Evolutionary conservation across 306 rosid species (phyloP).

Genomic region (Hippophae gyantsensis): DNA sequence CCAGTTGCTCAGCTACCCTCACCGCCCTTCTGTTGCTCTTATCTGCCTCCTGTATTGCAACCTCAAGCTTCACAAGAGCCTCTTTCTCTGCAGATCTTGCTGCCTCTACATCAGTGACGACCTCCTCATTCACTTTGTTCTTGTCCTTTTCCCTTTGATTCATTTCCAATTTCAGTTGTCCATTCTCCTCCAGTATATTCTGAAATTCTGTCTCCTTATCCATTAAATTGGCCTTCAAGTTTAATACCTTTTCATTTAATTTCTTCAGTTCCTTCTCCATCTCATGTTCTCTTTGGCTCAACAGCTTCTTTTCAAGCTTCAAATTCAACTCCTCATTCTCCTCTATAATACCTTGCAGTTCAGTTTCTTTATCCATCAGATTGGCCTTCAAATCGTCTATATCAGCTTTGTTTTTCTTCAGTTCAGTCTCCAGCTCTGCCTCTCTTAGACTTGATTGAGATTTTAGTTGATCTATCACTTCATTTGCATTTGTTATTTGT

Average conservation of each 20-base stretch:
- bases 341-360: conserved; percentile 72
- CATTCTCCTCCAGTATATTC: conserved; percentile 71
- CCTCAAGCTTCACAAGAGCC: conserved; percentile 55
- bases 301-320: conserved; percentile 38
- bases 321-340: conserved; percentile 68
- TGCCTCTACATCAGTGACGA: conserved; percentile 42
- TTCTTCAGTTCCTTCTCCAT: conserved; percentile 42
- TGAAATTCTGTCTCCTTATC: conserved; percentile 82
- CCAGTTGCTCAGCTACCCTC: conserved; percentile 69
- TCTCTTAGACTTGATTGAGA: conserved; percentile 40
- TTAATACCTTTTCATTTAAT: conserved; percentile 39
- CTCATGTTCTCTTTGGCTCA: conserved; percentile 38
- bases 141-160: conserved; percentile 29
- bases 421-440: conserved; percentile 42
- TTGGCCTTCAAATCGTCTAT: conserved; percentile 74
- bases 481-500: conserved; percentile 52
- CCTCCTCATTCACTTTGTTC: conserved; percentile 32
- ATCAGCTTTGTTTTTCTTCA: conserved; percentile 36
- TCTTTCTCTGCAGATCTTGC: conserved; percentile 48
- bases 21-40: conserved; percentile 50
- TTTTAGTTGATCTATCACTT: conserved; percentile 58
- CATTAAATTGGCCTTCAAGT: conserved; percentile 55
- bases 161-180: conserved; percentile 48
- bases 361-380: conserved; percentile 92
- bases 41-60: conserved; percentile 72